Base-by-base conservation (phyloP, 148 eudicot genomes). In the Fagopyrum homotropicum region DNA sequence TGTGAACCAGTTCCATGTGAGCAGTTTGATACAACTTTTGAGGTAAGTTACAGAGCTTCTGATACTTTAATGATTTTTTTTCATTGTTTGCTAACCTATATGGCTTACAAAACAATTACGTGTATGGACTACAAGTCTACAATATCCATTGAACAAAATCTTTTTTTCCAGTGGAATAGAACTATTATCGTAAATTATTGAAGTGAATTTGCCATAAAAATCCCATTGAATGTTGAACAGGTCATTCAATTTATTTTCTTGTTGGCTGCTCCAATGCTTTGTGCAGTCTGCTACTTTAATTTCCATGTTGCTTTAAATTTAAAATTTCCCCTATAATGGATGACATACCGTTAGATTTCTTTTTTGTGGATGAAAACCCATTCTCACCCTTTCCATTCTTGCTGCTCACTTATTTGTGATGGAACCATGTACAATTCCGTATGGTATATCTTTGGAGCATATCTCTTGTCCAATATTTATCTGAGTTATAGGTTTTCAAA, bases 1-100 rank as follows among this genome's bases (percentile, higher is more conserved):
- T 90, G 91, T 78, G 86, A 88, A 81, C 75, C 91, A 26, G 90
- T 90, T 69, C 94, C 94, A 70, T 90, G 94, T 72, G 90, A 85
- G 74, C 88, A 88, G 72, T 90, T 88, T 69, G 94, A 90, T 45
- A 86, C 83, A 40, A 86, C 84, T 47, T 89, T 90, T 69, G 80
- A 86, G 60, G 91, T 88, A 80, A 80, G 85, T 74, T 47, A 72
- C 47, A n/a, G 43, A 72, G 48, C 51, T 47, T 45, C 52, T 72
- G 6, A 72, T 19, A 17, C 9, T 12, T 16, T 72, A 16, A 11
- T 60, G 35, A 17, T 7, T 9, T 9, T 49, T 49, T 49, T 49
- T 9, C 19, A 66, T 66, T 66, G 11, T 35, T 9, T 61, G 68
- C 5, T 12, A 63, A 11, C 43, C 45, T 63, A 6, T 30, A 10